Base-by-base conservation (phyloP, 176 grass and related monocot genomes). In the Oryza glaberrima region DNA sequence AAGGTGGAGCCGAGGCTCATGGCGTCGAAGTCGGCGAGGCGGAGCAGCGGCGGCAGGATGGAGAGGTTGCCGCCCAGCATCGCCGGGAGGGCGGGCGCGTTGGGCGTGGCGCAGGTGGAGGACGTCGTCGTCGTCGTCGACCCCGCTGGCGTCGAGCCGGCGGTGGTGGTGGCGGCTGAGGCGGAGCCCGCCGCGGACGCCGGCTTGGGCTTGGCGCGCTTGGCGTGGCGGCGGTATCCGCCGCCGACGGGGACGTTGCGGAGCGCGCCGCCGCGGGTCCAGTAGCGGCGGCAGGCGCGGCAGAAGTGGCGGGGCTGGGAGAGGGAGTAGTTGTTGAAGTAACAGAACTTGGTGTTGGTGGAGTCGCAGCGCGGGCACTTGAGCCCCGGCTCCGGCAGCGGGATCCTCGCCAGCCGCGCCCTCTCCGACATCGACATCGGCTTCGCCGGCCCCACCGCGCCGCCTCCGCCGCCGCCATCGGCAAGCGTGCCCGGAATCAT, bases 261-360 rank as follows among this genome's bases (percentile, higher is more conserved):
- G 76, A 99, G 92, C 11, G 91, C 90, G 25, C 96, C 96, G 79
- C 96, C 96, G 58, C 91, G 91, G 1, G 96, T 99, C 96, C 96
- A 99, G 90, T 99, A 99, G 76, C 96, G 96, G 71, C 96, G 96
- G 82, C 96, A 99, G 1, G 87, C 83, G 36, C 92, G 92, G 70
- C 94, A 97, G 92, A 97, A 97, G 88, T 97, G 94, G 70, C 94
- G 90, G 28, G 94, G 94, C 78, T 97, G 94, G 6, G 92, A 73
- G 13, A 97, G 86, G 15, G 94, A 97, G 80, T 97, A 94, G 84
- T 97, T 97, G 86, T 97, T 97, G 92, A 94, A 97, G 88, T 97
- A 97, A 82, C 94, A 97, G 85, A 97, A 97, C 81, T 97, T 97
- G 80, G 94, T 97, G 92, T 97, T 94, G 67, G 90, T 73, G 58